These are phyloP conservation scores for Oryza glumipatula DNA, from an alignment of 176 grass and related monocot species.

Conservation along the genomic window DNA sequence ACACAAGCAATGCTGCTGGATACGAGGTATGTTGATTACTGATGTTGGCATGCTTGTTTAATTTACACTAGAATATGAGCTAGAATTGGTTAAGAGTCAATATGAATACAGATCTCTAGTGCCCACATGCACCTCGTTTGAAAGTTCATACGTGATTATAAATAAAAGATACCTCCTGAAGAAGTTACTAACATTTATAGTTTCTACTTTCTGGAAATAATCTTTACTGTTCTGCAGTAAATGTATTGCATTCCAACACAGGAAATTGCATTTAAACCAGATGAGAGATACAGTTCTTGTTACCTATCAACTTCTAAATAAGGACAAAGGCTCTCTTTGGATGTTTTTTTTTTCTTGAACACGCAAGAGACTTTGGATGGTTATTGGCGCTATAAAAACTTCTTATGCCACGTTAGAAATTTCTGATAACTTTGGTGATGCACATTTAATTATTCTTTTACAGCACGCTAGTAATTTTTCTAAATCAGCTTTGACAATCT, in stretches of 20 bases:
- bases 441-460: neutral
- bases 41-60: neutral
- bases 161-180: neutral
- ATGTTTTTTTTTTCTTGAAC: too few species aligned
- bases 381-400: neutral
- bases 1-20: constrained; percentile 44
- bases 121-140: neutral
- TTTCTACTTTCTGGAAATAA: neutral
- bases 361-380: neutral
- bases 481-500: neutral
- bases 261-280: neutral
- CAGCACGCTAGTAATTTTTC: constrained; percentile 7
- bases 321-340: neutral
- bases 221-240: neutral
- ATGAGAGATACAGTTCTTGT: neutral
- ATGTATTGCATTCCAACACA: neutral
- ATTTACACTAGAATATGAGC: constrained; percentile 18
- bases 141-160: constrained; percentile 3
- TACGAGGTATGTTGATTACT: constrained; percentile 48
- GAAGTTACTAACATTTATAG: neutral
- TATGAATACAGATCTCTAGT: neutral
- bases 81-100: neutral
- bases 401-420: neutral
- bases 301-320: too few species aligned
- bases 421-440: neutral